phyloP scores from a whole-genome alignment of 2,329 filamentous ascomycete genomes.

The Aschersonia sp. region DNA sequence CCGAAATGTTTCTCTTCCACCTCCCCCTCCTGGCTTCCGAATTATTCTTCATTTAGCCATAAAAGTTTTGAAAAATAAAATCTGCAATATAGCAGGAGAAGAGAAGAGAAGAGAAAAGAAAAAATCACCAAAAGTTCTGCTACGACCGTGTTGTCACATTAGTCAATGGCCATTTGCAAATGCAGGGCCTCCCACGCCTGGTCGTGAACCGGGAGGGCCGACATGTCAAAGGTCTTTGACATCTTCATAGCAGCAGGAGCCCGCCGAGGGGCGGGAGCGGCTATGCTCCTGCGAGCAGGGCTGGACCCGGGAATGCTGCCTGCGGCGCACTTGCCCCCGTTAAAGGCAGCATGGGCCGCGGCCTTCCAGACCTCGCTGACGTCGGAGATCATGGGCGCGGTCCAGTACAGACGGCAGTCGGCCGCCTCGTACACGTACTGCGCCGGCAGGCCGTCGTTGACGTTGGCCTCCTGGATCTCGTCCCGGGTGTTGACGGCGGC shows the following conservation, averaged over 20 bases:
- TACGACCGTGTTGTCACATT: too few relatives aligned
- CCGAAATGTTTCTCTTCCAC: too few relatives aligned
- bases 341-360: constrained; percentile 23
- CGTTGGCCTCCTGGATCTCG: constrained; percentile 19
- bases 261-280: not conserved
- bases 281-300: not conserved
- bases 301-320: constrained; percentile 14
- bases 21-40: too few relatives aligned
- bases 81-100: too few relatives aligned
- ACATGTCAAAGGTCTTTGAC: not conserved
- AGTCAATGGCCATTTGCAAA: too few relatives aligned
- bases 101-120: too few relatives aligned
- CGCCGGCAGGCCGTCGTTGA: constrained; percentile 25
- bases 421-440: constrained; percentile 32
- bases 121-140: too few relatives aligned
- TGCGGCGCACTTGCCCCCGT: constrained; percentile 23
- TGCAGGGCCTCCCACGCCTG: too few relatives aligned
- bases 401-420: constrained; percentile 37
- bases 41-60: too few relatives aligned
- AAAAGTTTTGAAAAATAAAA: too few relatives aligned
- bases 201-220: too few relatives aligned
- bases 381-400: constrained; percentile 30
- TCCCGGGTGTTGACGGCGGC: constrained; percentile 24
- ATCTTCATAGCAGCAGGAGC: not conserved
- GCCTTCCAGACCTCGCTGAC: constrained; percentile 31